Evolutionary conservation across 2,329 filamentous ascomycete genomes (phyloP).

Genomic region (Stagonosporopsis vannaccii): DNA sequence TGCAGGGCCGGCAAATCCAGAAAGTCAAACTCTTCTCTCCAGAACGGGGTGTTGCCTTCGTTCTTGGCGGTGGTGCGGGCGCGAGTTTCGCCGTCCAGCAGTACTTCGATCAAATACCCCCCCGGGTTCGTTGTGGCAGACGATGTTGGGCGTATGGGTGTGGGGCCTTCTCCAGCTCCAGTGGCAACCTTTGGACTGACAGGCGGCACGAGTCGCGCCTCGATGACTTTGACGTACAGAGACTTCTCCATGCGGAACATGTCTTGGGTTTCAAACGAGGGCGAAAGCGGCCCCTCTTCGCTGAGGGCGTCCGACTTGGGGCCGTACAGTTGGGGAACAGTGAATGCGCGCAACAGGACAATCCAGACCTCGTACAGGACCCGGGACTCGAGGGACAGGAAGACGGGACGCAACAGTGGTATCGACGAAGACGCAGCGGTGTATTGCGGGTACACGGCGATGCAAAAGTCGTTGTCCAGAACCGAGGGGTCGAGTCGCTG

Average conservation of each 20-base stretch:
- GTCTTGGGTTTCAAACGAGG: constrained; percentile 56
- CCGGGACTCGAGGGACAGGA: constrained; percentile 83
- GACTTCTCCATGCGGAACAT: constrained; percentile 73
- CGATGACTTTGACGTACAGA: constrained; percentile 66
- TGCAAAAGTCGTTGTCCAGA: constrained; percentile 89
- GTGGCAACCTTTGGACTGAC: constrained; percentile 44
- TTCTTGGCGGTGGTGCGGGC: constrained; percentile 76
- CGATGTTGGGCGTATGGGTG: constrained; percentile 41
- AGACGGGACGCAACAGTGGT: constrained; percentile 84
- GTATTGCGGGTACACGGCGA: constrained; percentile 95
- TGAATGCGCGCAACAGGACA: constrained; percentile 87
- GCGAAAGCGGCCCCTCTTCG: constrained; percentile 47
- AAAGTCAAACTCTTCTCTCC: constrained; percentile 83
- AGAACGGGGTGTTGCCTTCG: constrained; percentile 78
- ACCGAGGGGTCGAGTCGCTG: constrained; percentile 91
- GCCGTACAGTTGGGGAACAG: constrained; percentile 88
- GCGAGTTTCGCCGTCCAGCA: constrained; percentile 80
- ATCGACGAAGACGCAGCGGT: constrained; percentile 75
- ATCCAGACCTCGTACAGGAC: constrained; percentile 98
- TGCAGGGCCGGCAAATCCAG: constrained; percentile 75
- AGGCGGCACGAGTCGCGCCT: constrained; percentile 62
- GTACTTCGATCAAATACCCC: constrained; percentile 80
- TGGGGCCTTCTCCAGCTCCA: constrained; percentile 33
- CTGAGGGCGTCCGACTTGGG: constrained; percentile 59
- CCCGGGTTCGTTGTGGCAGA: constrained; percentile 53